phyloP scores from a whole-genome alignment of 495 filamentous ascomycete species.

The Stereocaulon alpinum region DNA sequence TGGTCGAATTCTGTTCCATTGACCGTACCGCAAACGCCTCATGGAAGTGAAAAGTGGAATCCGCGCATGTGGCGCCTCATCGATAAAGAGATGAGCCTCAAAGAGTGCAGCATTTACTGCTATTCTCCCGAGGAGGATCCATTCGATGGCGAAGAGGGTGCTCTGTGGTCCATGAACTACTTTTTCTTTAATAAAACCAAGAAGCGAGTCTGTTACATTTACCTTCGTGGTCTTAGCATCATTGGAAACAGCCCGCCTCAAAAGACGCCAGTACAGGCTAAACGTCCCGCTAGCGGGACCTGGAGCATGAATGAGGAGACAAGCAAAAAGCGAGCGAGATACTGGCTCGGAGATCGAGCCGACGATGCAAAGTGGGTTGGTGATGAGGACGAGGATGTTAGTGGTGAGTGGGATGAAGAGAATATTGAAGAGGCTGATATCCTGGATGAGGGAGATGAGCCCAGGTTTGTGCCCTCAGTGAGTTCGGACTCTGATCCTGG shows the following conservation, averaged over 20 bases:
- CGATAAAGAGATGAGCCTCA: slow-evolving; percentile 82
- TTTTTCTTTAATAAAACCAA: slow-evolving; percentile 92
- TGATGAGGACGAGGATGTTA: slow-evolving; percentile 21
- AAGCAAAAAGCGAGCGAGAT: slow-evolving; percentile 65
- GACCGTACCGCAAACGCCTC: slow-evolving; percentile 24
- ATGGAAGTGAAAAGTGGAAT: slow-evolving; percentile 51
- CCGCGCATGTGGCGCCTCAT: slow-evolving; percentile 82
- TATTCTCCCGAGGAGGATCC: slow-evolving; percentile 79
- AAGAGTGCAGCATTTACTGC: slow-evolving; percentile 73
- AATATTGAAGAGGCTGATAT: slow-evolving; percentile 40
- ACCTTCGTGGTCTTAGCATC: slow-evolving; percentile 75
- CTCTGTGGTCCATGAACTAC: slow-evolving; percentile 91
- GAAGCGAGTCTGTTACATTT: slow-evolving; percentile 93
- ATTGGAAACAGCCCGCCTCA: slow-evolving; percentile 54
- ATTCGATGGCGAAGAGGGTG: slow-evolving; percentile 79
- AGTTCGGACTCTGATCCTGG: slow-evolving; percentile 36
- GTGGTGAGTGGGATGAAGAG: slow-evolving; percentile 19
- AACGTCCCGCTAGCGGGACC: slow-evolving; percentile 29
- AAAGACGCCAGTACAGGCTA: slow-evolving; percentile 28
- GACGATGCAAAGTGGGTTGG: slow-evolving; percentile 22
- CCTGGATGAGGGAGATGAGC: slow-evolving; percentile 33
- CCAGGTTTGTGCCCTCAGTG: slow-evolving; percentile 32
- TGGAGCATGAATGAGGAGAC: slow-evolving; percentile 39
- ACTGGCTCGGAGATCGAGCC: slow-evolving; percentile 66
- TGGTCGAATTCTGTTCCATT: slow-evolving; percentile 20